phyloP scores from a whole-genome alignment of 306 rosid species.

The Lupinus albus region DNA sequence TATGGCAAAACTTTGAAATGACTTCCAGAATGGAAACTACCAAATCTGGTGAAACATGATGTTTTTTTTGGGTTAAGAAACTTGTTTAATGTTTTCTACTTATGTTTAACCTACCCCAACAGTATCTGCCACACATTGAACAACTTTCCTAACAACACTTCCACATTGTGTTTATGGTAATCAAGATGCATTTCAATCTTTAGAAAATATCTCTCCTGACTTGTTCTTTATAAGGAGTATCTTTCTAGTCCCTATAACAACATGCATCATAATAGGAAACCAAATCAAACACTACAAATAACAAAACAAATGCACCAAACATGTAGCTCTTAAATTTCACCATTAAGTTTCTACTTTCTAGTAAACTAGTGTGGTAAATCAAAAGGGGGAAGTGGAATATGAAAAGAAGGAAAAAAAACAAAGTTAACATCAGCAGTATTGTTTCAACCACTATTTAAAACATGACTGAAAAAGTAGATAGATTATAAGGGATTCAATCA shows the following conservation, averaged over 20 bases:
- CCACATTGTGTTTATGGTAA: constrained; percentile 12
- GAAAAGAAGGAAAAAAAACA: not conserved
- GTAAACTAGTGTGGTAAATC: no score
- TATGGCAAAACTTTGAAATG: no score
- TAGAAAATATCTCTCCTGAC: constrained; percentile 3
- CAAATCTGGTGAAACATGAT: no score
- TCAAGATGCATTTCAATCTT: constrained; percentile 7
- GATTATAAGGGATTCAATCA: constrained; percentile 34
- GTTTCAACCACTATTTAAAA: constrained; percentile 17
- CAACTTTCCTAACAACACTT: constrained; percentile 2
- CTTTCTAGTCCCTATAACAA: not conserved
- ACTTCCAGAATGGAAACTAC: no score
- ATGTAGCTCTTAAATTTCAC: not conserved
- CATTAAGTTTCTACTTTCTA: no score
- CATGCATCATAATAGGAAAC: constrained; percentile 33
- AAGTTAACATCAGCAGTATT: not conserved
- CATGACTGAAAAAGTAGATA: constrained; percentile 1
- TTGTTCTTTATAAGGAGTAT: not conserved
- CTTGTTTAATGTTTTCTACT: no score
- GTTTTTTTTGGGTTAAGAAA: no score
- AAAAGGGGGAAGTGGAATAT: not conserved
- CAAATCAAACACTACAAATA: constrained; percentile 17
- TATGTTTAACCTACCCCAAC: not conserved
- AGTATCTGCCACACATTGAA: not conserved
- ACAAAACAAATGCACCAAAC: not conserved